phyloP scores from a whole-genome alignment of 805 yeast species.

The Tetrapisispora arboricola region DNA sequence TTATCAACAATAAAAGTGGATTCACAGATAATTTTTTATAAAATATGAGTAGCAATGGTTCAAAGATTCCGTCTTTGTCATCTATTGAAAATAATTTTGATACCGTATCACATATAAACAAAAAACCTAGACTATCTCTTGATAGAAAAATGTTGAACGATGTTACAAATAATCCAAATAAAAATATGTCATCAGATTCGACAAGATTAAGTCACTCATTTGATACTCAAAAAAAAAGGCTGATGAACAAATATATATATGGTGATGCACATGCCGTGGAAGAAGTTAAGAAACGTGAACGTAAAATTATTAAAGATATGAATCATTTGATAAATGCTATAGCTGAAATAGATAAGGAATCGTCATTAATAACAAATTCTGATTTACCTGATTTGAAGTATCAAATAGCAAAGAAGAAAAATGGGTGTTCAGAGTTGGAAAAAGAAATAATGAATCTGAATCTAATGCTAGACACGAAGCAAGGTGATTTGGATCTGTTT shows the following conservation, averaged over 20 bases:
- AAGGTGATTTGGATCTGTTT: conserved; percentile 13
- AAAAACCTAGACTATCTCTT: conserved; percentile 7
- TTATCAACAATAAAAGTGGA: no score
- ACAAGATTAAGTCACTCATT: neutral
- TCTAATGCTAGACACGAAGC: conserved; percentile 11
- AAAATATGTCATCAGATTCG: neutral
- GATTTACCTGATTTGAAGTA: conserved; percentile 19
- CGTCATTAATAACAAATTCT: conserved; percentile 10
- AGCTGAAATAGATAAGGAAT: conserved; percentile 20
- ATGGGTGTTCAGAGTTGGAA: conserved; percentile 13
- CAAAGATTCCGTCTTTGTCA: conserved; percentile 14
- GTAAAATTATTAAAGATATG: conserved; percentile 25
- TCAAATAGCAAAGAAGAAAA: conserved; percentile 15
- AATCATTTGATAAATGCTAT: conserved; percentile 20
- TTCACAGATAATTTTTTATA: neutral
- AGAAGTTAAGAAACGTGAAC: conserved; percentile 24
- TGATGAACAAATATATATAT: conserved; percentile 18
- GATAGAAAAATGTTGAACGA: conserved; percentile 11
- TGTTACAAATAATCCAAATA: conserved; percentile 11
- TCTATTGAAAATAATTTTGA: neutral
- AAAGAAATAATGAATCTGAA: conserved; percentile 14
- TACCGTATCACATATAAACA: conserved; percentile 3
- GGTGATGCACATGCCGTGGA: conserved; percentile 27
- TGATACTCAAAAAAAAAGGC: conserved; percentile 9
- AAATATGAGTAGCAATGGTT: conserved; percentile 6